phyloP scores from a whole-genome alignment of 73 alveolate genomes.

The Symbiodinium natans region DNA sequence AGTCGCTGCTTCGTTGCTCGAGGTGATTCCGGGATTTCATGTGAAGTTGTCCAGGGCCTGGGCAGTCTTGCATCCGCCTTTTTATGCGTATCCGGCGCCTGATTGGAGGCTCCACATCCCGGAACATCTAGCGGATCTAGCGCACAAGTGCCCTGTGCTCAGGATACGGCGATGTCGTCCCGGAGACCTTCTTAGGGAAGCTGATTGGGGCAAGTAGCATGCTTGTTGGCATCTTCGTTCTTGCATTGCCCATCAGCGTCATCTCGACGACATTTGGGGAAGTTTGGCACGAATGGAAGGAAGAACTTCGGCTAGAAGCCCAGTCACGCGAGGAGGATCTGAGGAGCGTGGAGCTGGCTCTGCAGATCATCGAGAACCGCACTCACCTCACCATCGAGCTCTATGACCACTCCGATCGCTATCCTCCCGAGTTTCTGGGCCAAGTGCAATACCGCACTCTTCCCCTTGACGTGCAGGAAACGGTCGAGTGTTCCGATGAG shows the following conservation, averaged over 20 bases:
- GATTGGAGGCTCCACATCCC: too few relatives aligned
- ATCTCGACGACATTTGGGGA: constrained; percentile 84
- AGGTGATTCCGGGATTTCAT: too few relatives aligned
- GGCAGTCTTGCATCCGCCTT: too few relatives aligned
- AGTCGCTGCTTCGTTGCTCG: too few relatives aligned
- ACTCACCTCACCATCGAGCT: constrained; percentile 40
- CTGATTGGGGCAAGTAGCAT: constrained; percentile 75
- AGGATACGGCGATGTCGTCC: constrained; percentile 82
- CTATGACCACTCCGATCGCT: constrained; percentile 62
- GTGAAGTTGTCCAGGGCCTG: too few relatives aligned
- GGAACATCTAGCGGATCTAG: too few relatives aligned
- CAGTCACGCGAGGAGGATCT: constrained; percentile 35
- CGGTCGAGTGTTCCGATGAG: constrained; percentile 21
- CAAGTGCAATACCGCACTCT: constrained; percentile 13
- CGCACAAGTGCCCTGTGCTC: too few relatives aligned
- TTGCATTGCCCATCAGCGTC: constrained; percentile 65
- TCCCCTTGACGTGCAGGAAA: constrained; percentile 39
- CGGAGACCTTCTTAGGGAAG: constrained; percentile 62
- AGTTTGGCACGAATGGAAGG: constrained; percentile 80
- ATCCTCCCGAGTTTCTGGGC: constrained; percentile 50
- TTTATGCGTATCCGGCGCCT: too few relatives aligned
- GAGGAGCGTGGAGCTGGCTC: constrained; percentile 78
- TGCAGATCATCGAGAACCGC: constrained; percentile 69
- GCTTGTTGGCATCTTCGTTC: constrained; percentile 49
- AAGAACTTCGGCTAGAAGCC: constrained; percentile 72